Evolutionary conservation across 192 early-diverging fungal species (phyloP).

Genomic region (Coemansia sp.): DNA sequence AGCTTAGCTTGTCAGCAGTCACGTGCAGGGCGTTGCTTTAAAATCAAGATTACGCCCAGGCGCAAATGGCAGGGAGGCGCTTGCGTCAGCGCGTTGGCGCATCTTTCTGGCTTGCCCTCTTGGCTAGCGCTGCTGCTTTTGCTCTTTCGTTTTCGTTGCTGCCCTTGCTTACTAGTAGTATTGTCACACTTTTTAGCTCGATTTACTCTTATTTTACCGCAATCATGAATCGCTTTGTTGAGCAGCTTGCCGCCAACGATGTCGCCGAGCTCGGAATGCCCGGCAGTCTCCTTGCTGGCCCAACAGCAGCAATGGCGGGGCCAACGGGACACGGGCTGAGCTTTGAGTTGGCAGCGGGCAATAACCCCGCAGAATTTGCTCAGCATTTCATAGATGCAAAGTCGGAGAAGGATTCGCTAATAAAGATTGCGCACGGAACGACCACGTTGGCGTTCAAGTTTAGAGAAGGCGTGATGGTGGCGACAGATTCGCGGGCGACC

Average conservation of each 20-base stretch:
- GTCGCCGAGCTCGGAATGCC: not conserved
- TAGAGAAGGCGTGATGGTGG: constrained; percentile 87
- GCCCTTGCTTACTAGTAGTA: not conserved
- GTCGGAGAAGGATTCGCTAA: constrained; percentile 70
- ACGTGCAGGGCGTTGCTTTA: not conserved
- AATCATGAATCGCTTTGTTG: constrained; percentile 34
- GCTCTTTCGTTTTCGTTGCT: not conserved
- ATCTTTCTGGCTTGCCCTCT: not conserved
- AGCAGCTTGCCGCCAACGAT: constrained; percentile 26
- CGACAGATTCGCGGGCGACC: constrained; percentile 95
- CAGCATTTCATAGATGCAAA: constrained; percentile 72
- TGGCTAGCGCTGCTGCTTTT: not conserved
- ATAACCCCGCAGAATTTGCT: constrained; percentile 82
- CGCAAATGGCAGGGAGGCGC: too few species aligned
- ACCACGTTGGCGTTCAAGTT: constrained; percentile 99
- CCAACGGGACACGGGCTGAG: constrained; percentile 2
- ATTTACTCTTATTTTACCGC: not conserved
- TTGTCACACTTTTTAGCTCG: not conserved
- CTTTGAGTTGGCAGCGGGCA: constrained; percentile 30
- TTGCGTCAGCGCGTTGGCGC: not conserved
- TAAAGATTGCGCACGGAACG: constrained; percentile 94
- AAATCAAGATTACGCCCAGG: too few species aligned
- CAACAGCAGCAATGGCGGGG: not conserved
- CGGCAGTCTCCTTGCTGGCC: not conserved
- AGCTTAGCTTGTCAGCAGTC: not conserved